These are phyloP conservation scores for Actinomortierella ambigua DNA, from an alignment of 371 early-diverging fungal genomes.

Conservation along the genomic window DNA sequence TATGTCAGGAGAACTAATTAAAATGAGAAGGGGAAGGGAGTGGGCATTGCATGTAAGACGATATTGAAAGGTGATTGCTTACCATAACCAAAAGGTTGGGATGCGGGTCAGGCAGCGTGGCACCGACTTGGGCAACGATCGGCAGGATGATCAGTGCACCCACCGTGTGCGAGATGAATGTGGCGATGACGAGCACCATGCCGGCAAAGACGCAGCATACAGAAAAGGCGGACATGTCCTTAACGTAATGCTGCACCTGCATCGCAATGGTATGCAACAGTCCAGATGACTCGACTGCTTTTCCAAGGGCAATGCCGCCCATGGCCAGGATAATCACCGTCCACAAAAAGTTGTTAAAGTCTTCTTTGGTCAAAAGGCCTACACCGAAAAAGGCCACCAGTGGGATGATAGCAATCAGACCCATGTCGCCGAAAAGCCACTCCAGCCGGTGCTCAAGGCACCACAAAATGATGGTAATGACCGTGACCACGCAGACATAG, in stretches of 20 bases:
- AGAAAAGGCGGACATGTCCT: constrained; percentile 67
- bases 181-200: constrained; percentile 77
- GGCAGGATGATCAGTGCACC: constrained; percentile 85
- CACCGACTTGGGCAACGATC: constrained; percentile 79
- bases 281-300: constrained; percentile 88
- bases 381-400: constrained; percentile 89
- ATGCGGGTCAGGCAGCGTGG: constrained; percentile 77
- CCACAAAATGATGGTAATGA: constrained; percentile 86
- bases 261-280: constrained; percentile 80
- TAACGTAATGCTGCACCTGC: constrained; percentile 65
- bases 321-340: constrained; percentile 95
- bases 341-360: constrained; percentile 92
- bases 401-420: constrained; percentile 92
- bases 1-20: too few species aligned
- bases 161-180: constrained; percentile 96
- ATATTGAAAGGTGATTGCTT: too few species aligned
- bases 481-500: constrained; percentile 68
- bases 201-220: constrained; percentile 72
- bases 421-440: constrained; percentile 86
- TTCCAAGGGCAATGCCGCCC: constrained; percentile 93
- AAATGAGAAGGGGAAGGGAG: too few species aligned
- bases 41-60: too few species aligned
- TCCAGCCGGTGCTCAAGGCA: constrained; percentile 80
- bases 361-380: constrained; percentile 91
- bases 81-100: constrained; percentile 92